Evolutionary conservation across 2,329 filamentous ascomycete genomes (phyloP).

Genomic region (Aureobasidium sp.): DNA sequence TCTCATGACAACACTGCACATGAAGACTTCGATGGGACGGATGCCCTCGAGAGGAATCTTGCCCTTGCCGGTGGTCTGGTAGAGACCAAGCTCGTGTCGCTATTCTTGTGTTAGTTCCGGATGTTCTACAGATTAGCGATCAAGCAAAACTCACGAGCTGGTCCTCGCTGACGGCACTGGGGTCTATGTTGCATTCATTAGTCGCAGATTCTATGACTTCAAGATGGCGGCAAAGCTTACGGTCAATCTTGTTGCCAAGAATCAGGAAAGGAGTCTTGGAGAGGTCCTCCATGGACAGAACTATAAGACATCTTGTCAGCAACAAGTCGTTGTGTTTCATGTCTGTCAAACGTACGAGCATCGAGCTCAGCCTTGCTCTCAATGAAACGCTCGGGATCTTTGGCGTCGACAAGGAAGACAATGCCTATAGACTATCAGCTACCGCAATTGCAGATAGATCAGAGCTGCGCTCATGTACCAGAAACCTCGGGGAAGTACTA

Average conservation of each 20-base stretch:
- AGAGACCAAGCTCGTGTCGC: slow-evolving; percentile 82
- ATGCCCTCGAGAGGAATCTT: slow-evolving; percentile 89
- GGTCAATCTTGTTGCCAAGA: slow-evolving; percentile 98
- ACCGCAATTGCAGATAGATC: neutral
- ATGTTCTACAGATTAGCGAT: neutral
- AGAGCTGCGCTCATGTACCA: slow-evolving; percentile 53
- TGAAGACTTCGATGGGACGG: slow-evolving; percentile 92
- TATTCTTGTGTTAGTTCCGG: neutral
- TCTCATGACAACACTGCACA: slow-evolving; percentile 98
- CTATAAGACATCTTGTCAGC: slow-evolving; percentile 30
- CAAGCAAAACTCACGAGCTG: slow-evolving; percentile 40
- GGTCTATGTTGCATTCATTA: slow-evolving; percentile 39
- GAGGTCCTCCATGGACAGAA: slow-evolving; percentile 94
- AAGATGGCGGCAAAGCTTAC: slow-evolving; percentile 6
- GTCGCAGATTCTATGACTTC: neutral
- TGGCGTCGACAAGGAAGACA: slow-evolving; percentile 95
- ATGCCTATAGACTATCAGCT: slow-evolving; percentile 50
- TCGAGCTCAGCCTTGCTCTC: slow-evolving; percentile 98
- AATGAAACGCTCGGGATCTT: slow-evolving; percentile 87
- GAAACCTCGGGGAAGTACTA: slow-evolving; percentile 87
- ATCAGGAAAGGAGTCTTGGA: slow-evolving; percentile 92
- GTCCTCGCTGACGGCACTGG: slow-evolving; percentile 89
- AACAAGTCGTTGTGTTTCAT: neutral
- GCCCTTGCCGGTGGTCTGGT: slow-evolving; percentile 85
- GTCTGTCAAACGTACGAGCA: slow-evolving; percentile 28